phyloP scores from a whole-genome alignment of 768 basidiomycete species.

The Xerocomellus dryophilus region DNA sequence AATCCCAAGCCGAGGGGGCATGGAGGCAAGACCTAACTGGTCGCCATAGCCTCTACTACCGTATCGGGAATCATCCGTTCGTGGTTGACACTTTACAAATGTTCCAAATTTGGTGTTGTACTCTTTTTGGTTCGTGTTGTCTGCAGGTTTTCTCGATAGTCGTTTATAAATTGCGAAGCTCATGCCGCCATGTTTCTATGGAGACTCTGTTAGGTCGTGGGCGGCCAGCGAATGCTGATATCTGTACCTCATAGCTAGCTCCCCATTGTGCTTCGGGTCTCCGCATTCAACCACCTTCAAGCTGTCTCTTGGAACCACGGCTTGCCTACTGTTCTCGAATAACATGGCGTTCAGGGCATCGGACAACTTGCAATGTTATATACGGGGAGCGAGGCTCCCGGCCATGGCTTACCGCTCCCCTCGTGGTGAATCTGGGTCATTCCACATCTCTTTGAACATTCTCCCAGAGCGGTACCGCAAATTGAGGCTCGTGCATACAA shows the following conservation, averaged over 20 bases:
- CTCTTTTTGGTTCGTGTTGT: slow-evolving; percentile 13
- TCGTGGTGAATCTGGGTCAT: slow-evolving; percentile 30
- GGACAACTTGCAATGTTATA: slow-evolving; percentile 45
- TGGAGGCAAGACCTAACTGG: too few species aligned
- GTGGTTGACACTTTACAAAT: too few species aligned
- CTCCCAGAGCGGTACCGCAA: slow-evolving; percentile 48
- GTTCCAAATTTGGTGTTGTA: slow-evolving; percentile 2
- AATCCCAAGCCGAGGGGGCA: too few species aligned
- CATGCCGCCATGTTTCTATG: slow-evolving; percentile 16
- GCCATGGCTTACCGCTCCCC: slow-evolving; percentile 34
- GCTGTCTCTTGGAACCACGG: neutral
- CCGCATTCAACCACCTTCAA: neutral
- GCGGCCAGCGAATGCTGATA: neutral
- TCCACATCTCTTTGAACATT: slow-evolving; percentile 32
- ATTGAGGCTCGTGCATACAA: slow-evolving; percentile 46
- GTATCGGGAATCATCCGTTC: too few species aligned
- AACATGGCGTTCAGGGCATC: slow-evolving; percentile 35
- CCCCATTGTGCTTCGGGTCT: neutral
- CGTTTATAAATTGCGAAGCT: neutral
- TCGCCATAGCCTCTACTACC: too few species aligned
- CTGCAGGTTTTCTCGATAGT: neutral
- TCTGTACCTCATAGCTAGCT: neutral
- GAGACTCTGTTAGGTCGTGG: slow-evolving; percentile 4
- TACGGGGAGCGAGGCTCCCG: slow-evolving; percentile 48
- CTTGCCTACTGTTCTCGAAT: neutral